Evolutionary conservation across 2,329 filamentous ascomycete species (phyloP).

Genomic region (Apiospora aurea): DNA sequence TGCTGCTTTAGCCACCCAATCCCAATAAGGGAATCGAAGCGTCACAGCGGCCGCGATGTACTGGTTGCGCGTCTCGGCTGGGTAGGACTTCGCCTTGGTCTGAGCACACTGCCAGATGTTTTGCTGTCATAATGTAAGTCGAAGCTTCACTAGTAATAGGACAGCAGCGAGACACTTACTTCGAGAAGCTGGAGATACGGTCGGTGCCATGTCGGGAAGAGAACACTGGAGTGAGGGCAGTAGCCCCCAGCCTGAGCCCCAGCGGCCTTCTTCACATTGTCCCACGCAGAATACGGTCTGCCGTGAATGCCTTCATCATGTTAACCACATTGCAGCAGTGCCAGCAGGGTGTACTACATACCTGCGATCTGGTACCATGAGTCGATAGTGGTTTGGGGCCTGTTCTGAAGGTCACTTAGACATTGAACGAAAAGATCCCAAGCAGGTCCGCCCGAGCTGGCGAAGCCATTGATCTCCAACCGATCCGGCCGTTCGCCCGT

Average conservation of each 20-base stretch:
- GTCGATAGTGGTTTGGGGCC: constrained; percentile 23
- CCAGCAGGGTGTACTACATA: background rate
- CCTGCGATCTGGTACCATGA: constrained; percentile 32
- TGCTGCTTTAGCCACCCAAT: constrained; percentile 29
- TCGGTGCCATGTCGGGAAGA: constrained; percentile 41
- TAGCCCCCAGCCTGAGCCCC: constrained; percentile 34
- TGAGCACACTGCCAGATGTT: constrained; percentile 24
- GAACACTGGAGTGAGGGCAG: constrained; percentile 35
- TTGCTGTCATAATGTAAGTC: constrained; percentile 31
- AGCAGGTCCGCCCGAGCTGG: background rate
- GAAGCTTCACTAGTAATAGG: background rate
- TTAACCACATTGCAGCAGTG: background rate
- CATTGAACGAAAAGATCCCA: constrained; percentile 25
- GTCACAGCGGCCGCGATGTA: constrained; percentile 24
- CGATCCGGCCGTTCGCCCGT: constrained; percentile 22
- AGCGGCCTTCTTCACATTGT: constrained; percentile 26
- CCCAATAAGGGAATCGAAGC: constrained; percentile 28
- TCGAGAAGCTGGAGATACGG: constrained; percentile 39
- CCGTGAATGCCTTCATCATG: constrained; percentile 28
- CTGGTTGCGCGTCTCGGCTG: background rate
- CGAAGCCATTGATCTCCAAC: constrained; percentile 26
- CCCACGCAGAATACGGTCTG: constrained; percentile 28
- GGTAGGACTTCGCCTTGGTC: constrained; percentile 10
- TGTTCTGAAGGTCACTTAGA: constrained; percentile 13
- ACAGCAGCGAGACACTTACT: constrained; percentile 28